phyloP scores from a whole-genome alignment of 179 eudicot species.

The Patellifolia procumbens region DNA sequence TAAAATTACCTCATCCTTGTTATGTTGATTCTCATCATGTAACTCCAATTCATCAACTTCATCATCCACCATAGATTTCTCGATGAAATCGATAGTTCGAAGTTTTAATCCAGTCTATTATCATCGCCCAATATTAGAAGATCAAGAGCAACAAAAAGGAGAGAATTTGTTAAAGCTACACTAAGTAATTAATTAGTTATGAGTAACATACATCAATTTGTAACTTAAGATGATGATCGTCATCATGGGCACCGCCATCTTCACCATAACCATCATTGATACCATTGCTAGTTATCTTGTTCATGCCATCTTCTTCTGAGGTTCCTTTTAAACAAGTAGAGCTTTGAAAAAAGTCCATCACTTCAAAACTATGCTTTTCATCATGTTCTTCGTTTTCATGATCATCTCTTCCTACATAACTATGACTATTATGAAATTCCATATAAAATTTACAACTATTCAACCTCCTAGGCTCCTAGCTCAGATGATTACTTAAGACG shows the following conservation, averaged over 20 bases:
- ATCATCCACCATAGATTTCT: conserved; percentile 32
- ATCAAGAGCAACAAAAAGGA: too few relatives aligned
- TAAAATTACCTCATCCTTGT: conserved; percentile 31
- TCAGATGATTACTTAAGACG: too few relatives aligned
- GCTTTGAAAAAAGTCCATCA: conserved; percentile 47
- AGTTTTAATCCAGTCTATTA: conserved; percentile 46
- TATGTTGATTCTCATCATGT: conserved; percentile 23
- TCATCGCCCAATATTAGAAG: too few relatives aligned
- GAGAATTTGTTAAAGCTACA: not conserved
- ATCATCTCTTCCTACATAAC: not conserved
- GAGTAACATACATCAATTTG: conserved; percentile 31
- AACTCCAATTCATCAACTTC: conserved; percentile 24
- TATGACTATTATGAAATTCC: conserved; percentile 24
- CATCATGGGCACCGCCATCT: not conserved
- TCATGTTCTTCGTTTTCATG: conserved; percentile 11
- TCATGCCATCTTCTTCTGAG: conserved; percentile 7
- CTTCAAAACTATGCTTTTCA: conserved; percentile 31
- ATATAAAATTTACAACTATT: not conserved
- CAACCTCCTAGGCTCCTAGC: too few relatives aligned
- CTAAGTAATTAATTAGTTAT: not conserved
- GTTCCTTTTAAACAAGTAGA: conserved; percentile 12
- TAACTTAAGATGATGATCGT: conserved; percentile 25
- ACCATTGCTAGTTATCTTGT: conserved; percentile 7
- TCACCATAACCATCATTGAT: not conserved
- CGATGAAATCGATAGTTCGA: conserved; percentile 16